Base-by-base conservation (phyloP, 345 rosid genomes). In the Bretschneidera sinensis region DNA sequence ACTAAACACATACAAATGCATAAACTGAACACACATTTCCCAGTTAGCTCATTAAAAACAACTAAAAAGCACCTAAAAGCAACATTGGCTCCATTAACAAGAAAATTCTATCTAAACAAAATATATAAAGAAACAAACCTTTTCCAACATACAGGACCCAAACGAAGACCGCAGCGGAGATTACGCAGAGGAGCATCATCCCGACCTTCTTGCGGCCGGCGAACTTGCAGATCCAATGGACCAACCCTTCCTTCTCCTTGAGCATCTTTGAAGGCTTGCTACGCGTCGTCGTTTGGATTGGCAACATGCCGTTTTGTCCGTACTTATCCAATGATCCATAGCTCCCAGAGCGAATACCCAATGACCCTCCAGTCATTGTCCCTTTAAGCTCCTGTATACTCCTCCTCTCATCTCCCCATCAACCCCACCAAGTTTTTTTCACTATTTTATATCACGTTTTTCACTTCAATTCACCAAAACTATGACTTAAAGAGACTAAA, bases 161-260 rank as follows among this genome's bases (percentile, higher is more conserved):
- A 54, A 83, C 51, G 68, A 91, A 88, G 78, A 88, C 94, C 2
- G 84, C 85, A 16, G 94, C 91, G 8, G 99, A 91, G 76, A 91
- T 78, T 33, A 77, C 39, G 68, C 88, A 88, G 62, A 95, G 92
- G 25, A 95, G 78, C 71, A 86, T 64, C 99, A 88, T 95, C 66
- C 99, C 97, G 6, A 95, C 85, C 72, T 86, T 91, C 80, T 84
- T 95, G 50, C 96, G 89, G 43, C 97, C 97, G 17, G 86, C 95
- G 72, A 86, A 78, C 72, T 95, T 95, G 70, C 74, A 81, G 95
- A 95, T 86, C 96, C 95, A 88, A 71, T 71, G 87, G 64, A 81
- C 61, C 69, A 88, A 39, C 17, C 83, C 81, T 56, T 86, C 99
- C 63, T 83, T 90, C 55, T 91, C 96, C 79, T 86, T 95, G 48